These are phyloP conservation scores for Sistotremastrum niveocremeum DNA, from an alignment of 768 basidiomycete genomes.

Conservation along the genomic window DNA sequence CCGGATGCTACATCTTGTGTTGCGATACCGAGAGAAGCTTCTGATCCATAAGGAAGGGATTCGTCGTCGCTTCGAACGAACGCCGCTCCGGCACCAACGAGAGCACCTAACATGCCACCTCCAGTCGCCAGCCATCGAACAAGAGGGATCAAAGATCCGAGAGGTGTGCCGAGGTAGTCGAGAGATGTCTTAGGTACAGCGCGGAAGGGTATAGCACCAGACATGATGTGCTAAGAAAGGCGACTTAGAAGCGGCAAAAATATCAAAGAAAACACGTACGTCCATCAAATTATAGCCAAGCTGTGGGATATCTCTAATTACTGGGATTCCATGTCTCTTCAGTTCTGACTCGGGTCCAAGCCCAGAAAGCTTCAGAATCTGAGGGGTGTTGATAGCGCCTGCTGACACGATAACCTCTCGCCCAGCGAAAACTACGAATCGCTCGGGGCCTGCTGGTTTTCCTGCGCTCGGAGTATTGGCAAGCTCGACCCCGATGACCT, in stretches of 20 bases:
- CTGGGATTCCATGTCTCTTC: not conserved
- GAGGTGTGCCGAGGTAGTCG: conserved; percentile 1
- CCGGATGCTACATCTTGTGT: conserved; percentile 23
- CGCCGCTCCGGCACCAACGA: conserved; percentile 19
- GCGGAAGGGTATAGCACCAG: conserved; percentile 1
- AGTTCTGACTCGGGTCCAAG: conserved; percentile 6
- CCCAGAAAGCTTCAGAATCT: conserved; percentile 11
- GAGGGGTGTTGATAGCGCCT: conserved; percentile 11
- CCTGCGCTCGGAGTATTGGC: too few relatives aligned
- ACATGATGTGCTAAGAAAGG: not conserved
- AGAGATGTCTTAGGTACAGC: conserved; percentile 1
- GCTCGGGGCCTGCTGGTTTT: too few relatives aligned
- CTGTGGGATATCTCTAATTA: not conserved
- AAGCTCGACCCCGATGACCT: too few relatives aligned
- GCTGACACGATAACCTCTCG: conserved; percentile 14
- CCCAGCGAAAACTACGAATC: too few relatives aligned
- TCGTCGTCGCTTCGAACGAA: conserved; percentile 37
- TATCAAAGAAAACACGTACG: not conserved
- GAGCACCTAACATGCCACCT: not conserved
- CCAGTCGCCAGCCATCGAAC: conserved; percentile 1
- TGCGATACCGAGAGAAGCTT: not conserved
- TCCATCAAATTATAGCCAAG: not conserved
- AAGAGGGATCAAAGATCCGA: not conserved
- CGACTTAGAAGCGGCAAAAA: not conserved
- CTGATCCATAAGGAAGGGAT: conserved; percentile 24